These are phyloP conservation scores for Cordyceps javanica DNA, from an alignment of 2,329 filamentous ascomycete genomes.

Conservation along the genomic window DNA sequence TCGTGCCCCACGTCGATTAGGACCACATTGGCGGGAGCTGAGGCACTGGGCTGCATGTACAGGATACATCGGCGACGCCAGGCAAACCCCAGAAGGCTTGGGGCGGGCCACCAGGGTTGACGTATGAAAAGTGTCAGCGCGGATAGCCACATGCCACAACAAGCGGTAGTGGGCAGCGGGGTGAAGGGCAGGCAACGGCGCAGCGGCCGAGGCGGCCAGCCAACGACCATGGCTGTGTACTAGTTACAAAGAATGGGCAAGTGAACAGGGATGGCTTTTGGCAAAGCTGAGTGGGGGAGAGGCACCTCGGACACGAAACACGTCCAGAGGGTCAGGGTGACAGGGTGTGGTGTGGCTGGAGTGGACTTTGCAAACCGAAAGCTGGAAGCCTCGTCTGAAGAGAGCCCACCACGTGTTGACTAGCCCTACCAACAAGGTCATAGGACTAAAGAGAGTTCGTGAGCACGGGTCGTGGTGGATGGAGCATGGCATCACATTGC, in stretches of 20 bases:
- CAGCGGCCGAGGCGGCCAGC: neutral
- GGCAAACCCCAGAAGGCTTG: constrained; percentile 9
- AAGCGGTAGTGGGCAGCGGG: neutral
- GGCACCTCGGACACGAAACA: constrained; percentile 2
- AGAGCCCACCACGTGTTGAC: constrained; percentile 12
- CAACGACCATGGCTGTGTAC: constrained; percentile 12
- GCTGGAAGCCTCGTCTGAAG: constrained; percentile 13
- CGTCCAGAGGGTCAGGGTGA: neutral
- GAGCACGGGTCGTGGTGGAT: neutral
- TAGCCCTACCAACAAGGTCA: constrained; percentile 8
- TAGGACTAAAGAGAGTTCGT: neutral
- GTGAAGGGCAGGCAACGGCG: neutral
- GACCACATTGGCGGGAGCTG: constrained; percentile 8
- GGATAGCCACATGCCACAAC: constrained; percentile 9
- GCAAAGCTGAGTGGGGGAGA: constrained; percentile 6
- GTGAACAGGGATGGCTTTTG: constrained; percentile 4
- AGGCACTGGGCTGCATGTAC: neutral
- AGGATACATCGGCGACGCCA: constrained; percentile 10
- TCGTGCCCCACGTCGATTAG: constrained; percentile 8
- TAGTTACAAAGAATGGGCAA: constrained; percentile 3
- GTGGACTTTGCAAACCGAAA: constrained; percentile 7
- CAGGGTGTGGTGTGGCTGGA: constrained; percentile 6
- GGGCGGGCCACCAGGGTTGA: neutral
- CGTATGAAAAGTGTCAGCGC: constrained; percentile 5
- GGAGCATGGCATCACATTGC: neutral